phyloP scores from a whole-genome alignment of 1,284 basidiomycete species.

The Malassezia nana region DNA sequence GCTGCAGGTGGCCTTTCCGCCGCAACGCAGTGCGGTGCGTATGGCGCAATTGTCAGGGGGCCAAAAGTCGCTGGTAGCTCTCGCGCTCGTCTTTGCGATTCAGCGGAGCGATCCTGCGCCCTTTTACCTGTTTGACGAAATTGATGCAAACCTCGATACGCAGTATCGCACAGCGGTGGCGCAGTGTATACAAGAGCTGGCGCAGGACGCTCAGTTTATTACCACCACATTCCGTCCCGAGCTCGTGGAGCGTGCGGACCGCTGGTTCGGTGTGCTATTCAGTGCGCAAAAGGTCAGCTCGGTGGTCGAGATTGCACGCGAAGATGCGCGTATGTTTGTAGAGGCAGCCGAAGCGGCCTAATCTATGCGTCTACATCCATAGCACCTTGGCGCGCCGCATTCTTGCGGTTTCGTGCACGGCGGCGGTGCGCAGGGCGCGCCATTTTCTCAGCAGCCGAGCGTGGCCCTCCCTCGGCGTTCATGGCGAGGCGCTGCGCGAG shows the following conservation, averaged over 20 bases:
- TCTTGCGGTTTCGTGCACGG: not conserved
- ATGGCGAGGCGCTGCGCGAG: constrained; percentile 14
- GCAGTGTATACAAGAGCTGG: constrained; percentile 85
- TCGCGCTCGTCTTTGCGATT: constrained; percentile 94
- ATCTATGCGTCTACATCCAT: constrained; percentile 14
- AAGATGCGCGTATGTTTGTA: constrained; percentile 78
- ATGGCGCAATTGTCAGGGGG: constrained; percentile 96
- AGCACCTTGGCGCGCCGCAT: not conserved
- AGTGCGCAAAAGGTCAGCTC: constrained; percentile 80
- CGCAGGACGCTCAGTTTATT: constrained; percentile 85
- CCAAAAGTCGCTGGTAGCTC: constrained; percentile 91
- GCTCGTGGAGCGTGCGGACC: constrained; percentile 86
- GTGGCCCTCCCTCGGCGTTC: not conserved
- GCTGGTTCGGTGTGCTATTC: constrained; percentile 98
- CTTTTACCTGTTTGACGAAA: constrained; percentile 99
- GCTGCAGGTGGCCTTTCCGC: constrained; percentile 98
- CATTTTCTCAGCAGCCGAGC: not conserved
- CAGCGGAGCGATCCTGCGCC: constrained; percentile 99
- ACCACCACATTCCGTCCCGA: constrained; percentile 97
- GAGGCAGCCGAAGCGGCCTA: constrained; percentile 52
- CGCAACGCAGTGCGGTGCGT: constrained; percentile 84
- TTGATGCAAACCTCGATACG: constrained; percentile 94
- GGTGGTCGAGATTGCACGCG: constrained; percentile 67
- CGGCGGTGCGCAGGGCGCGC: not conserved
- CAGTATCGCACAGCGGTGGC: constrained; percentile 96